phyloP scores from a whole-genome alignment of 768 basidiomycete species.

The Rubroboletus satanas region DNA sequence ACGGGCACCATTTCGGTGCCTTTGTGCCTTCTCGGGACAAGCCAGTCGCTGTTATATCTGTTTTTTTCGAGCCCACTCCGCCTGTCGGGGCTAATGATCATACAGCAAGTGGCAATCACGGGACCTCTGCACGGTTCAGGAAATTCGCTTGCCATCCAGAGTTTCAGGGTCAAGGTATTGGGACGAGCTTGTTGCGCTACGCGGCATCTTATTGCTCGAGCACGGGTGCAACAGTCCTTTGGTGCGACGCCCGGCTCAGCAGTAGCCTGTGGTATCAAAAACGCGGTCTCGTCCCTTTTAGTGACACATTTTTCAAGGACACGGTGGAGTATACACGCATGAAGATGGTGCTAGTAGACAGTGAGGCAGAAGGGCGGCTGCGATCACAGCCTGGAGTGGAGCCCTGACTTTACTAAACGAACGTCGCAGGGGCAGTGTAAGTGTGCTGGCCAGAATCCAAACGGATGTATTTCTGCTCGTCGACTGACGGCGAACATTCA shows the following conservation, averaged over 20 bases:
- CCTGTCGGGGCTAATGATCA: conserved; percentile 1
- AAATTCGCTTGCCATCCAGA: conserved; percentile 56
- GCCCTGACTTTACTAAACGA: not conserved
- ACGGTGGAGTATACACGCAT: conserved; percentile 55
- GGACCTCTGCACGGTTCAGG: conserved; percentile 43
- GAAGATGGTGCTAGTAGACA: conserved; percentile 34
- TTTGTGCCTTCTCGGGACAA: conserved; percentile 38
- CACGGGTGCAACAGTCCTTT: conserved; percentile 40
- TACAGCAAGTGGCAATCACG: not conserved
- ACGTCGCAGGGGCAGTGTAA: not conserved
- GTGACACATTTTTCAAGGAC: conserved; percentile 50
- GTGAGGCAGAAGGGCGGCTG: not conserved
- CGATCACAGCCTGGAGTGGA: not conserved
- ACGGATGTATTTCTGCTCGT: not conserved
- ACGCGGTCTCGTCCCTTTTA: conserved; percentile 49
- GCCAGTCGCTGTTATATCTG: conserved; percentile 53
- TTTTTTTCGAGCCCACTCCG: conserved; percentile 46
- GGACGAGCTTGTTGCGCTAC: conserved; percentile 42
- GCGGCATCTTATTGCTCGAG: conserved; percentile 40
- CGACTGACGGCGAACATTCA: conserved; percentile 9
- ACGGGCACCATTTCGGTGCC: conserved; percentile 52
- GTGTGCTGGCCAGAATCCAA: not conserved
- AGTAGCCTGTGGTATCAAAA: conserved; percentile 49
- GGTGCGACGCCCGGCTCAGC: conserved; percentile 56
- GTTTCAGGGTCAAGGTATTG: conserved; percentile 53